Base-by-base conservation (phyloP, 768 basidiomycete species). In the Lepiota brunneoincarnata region DNA sequence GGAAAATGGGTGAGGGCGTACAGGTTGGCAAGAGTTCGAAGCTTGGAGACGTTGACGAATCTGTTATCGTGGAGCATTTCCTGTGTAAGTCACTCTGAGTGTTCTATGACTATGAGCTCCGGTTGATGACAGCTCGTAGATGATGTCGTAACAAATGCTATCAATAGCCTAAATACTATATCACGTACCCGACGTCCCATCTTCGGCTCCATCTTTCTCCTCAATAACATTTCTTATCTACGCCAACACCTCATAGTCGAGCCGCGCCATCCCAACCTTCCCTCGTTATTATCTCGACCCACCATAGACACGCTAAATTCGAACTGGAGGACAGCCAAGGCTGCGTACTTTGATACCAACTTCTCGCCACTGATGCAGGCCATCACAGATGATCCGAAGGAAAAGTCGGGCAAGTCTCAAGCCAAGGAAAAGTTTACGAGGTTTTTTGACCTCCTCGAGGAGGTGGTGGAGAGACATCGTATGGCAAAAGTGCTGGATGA, bases 351-450 rank as follows among this genome's bases (percentile, higher is more conserved):
- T 56, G 91, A 92, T 57, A 75, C 86, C 20, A 93, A 91, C 68
- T 91, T 88, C 66, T 83, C 85, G 6, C 86, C 88, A 10, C 71
- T 93, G 46, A 82, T 93, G 73, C 86, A 89, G 69, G 75, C 68
- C 64, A 81, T 72, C 72, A 83, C 71, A 21, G 79, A 83, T 44
- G 84, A 87, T 51, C 79, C 84, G n/a, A 82, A 80, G 57, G 79
- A 78, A 61, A 80, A 81, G 61, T 71, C 67, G 6, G 77, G 76
- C 23, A 82, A 81, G 68, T 75, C 78, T 2, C 82, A 81, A 2
- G 81, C 81, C 14, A 93, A 93, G 70, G 91, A 92, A 69, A 90
- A 87, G 68, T 87, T 89, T 65, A 89, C 84, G 28, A 74, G 83
- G 53, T 93, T 93, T 69, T 93, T 86, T 59, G 89, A 91, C 59